Evolutionary conservation across 2,329 filamentous ascomycete genomes (phyloP).

Genomic region (Colletotrichum kahawae): DNA sequence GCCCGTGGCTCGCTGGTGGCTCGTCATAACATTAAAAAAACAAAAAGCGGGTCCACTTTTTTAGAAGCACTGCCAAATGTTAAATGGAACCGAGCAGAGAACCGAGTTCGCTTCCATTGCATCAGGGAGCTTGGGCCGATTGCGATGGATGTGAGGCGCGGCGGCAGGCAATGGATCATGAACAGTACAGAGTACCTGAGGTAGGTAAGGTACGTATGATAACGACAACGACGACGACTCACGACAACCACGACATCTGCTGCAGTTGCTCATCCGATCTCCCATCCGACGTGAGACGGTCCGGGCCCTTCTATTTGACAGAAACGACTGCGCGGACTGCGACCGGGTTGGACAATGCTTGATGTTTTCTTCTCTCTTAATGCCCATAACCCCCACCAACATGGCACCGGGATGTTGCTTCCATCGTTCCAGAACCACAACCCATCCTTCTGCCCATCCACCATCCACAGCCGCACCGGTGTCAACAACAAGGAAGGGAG

Average conservation of each 20-base stretch:
- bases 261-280: neutral
- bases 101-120: neutral
- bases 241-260: neutral
- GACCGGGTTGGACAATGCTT: neutral
- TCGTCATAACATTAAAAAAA: constrained; percentile 4
- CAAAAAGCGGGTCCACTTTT: neutral
- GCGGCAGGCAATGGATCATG: neutral
- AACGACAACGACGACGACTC: neutral
- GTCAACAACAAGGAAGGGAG: neutral
- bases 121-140: neutral
- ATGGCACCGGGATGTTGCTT: neutral
- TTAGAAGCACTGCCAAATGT: neutral
- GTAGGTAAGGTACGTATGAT: neutral
- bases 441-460: neutral
- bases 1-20: neutral
- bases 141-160: neutral
- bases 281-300: neutral
- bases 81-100: neutral
- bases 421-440: neutral
- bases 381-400: neutral
- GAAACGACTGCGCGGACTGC: neutral
- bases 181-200: neutral
- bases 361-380: neutral
- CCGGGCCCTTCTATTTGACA: neutral
- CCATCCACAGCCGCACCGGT: neutral